Conservation (phyloP, 2,329 filamentous ascomycete species). For the Exophiala viscosa region DNA sequence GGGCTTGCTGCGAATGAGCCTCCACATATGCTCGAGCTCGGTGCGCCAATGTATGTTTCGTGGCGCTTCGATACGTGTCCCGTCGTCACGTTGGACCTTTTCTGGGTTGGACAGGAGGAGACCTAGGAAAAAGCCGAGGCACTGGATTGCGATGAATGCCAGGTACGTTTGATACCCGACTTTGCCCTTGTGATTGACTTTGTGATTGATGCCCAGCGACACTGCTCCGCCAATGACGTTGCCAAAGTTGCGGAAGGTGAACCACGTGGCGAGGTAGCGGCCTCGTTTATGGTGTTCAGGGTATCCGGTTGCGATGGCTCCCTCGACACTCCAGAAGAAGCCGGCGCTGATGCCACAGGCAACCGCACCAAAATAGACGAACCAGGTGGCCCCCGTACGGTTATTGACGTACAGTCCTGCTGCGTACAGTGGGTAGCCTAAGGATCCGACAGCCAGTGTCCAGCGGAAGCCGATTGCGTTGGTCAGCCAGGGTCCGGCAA, state of each 20-base stretch:
- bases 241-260: slow-evolving; percentile 51
- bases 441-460: slow-evolving; percentile 41
- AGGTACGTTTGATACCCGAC: slow-evolving; percentile 44
- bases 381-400: slow-evolving; percentile 43
- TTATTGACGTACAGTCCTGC: slow-evolving; percentile 46
- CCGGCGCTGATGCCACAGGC: slow-evolving; percentile 42
- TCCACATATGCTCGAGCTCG: slow-evolving; percentile 39
- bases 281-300: slow-evolving; percentile 46
- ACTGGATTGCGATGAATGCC: slow-evolving; percentile 40
- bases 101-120: slow-evolving; percentile 45
- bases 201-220: slow-evolving; percentile 49
- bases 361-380: slow-evolving; percentile 43
- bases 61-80: slow-evolving; percentile 35
- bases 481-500: slow-evolving; percentile 38
- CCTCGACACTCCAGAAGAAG: slow-evolving; percentile 41
- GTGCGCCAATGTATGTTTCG: slow-evolving; percentile 31
- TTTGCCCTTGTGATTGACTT: slow-evolving; percentile 42
- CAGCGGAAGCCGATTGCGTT: slow-evolving; percentile 42
- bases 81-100: slow-evolving; percentile 44
- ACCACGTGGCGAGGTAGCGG: slow-evolving; percentile 49
- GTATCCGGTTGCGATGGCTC: slow-evolving; percentile 44
- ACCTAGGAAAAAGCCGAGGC: slow-evolving; percentile 42
- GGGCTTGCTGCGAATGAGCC: slow-evolving; percentile 31
- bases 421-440: slow-evolving; percentile 45
- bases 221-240: slow-evolving; percentile 53